Percentiles rank a stretch among this genome's conserved stretches.
phyloP scores from a whole-genome alignment of 352 stramenopile genomes.

The Pythium dissimile region DNA sequence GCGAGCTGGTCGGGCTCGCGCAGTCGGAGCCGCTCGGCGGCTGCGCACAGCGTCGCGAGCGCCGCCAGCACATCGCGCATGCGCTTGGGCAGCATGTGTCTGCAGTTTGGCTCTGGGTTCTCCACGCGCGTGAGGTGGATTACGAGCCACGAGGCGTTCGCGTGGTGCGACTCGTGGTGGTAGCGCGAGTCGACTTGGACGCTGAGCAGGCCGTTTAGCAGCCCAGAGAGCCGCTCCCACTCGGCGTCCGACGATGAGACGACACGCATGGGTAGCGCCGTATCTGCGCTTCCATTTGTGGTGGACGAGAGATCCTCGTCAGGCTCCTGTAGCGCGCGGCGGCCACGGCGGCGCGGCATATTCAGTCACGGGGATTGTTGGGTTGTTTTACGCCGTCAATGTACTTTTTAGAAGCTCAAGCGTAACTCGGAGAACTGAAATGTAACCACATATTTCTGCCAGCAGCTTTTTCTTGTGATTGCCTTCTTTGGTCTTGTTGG shows the following conservation, averaged over 20 bases:
- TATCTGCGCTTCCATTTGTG: background rate
- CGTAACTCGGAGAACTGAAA: no score
- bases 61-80: background rate
- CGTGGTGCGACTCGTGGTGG: conserved; percentile 10
- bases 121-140: conserved; percentile 11
- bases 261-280: background rate
- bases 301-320: background rate
- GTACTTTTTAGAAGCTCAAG: no score
- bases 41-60: conserved; percentile 4
- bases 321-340: background rate
- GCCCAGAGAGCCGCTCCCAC: conserved; percentile 3
- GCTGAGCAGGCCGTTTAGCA: conserved; percentile 2
- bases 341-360: background rate
- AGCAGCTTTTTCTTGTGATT: no score
- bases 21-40: background rate
- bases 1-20: conserved; percentile 3
- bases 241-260: background rate
- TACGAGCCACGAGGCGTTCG: conserved; percentile 12
- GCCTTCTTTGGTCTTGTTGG: no score
- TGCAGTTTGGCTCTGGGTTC: background rate
- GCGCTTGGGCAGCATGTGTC: background rate
- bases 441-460: no score
- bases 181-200: conserved; percentile 7
- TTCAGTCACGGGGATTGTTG: no score
- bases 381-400: no score